Percentiles rank a stretch among this genome's conserved stretches.
These are phyloP conservation scores for Escallonia herrerae DNA, from an alignment of 129 eudicot species.

Conservation along the genomic window DNA sequence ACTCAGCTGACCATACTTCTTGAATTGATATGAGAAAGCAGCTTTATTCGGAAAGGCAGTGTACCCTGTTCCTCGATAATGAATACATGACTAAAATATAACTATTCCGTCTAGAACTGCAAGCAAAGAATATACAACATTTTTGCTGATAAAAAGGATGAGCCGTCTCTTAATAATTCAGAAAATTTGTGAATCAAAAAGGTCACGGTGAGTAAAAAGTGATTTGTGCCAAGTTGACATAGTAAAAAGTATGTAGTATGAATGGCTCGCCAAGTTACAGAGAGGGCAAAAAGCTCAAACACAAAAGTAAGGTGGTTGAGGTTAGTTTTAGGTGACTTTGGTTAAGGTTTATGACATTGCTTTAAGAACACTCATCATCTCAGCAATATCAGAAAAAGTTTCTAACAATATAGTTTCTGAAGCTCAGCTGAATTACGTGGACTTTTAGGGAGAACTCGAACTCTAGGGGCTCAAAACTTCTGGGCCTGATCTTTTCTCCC, in stretches of 20 bases:
- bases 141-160: no score
- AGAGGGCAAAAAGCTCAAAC: no score
- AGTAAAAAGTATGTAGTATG: no score
- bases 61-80: neutral
- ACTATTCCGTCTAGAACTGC: neutral
- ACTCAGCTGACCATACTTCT: neutral
- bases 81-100: neutral
- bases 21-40: neutral
- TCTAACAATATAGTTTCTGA: neutral
- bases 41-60: neutral
- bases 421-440: neutral
- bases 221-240: no score
- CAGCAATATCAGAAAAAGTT: neutral
- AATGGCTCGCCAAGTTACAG: no score
- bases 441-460: neutral
- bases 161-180: no score
- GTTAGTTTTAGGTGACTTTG: no score
- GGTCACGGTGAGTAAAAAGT: no score
- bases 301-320: no score
- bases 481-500: neutral
- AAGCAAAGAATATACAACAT: neutral
- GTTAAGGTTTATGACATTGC: no score
- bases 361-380: no score
- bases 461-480: neutral
- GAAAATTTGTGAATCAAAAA: no score